Base-by-base conservation (phyloP, 2,329 filamentous ascomycete species). In the Exophiala sideris region DNA sequence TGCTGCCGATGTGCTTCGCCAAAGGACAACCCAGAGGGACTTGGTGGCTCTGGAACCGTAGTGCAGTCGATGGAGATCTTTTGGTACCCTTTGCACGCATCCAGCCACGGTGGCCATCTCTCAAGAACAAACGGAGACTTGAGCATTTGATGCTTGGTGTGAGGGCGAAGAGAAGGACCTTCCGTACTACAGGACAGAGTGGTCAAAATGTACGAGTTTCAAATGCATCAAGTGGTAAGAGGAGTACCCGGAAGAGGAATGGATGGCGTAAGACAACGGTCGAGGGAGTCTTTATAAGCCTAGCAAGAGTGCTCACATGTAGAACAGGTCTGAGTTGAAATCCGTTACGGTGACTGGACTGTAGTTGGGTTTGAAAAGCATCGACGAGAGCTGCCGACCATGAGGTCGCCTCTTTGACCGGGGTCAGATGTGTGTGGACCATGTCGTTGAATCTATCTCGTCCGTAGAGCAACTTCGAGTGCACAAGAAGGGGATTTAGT, bases 11-110 rank as follows among this genome's bases (percentile, higher is more conserved):
- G n/a, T 16, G 14, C 39, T 20, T 41, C 39, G 18, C 39, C 16
- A 41, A 41, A 41, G 14, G 39, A 41, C 16, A 41, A 41, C 5
- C 16, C 10, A 41, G 39, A 41, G 5, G 18, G 9, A 41, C 21
- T 18, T 18, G 39, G 16, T 16, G 21, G 39, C 39, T 18, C 14
- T 41, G 39, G 18, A 41, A 41, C 39, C 7, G 39, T 14, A 41
- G 39, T n/a, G 39, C 39, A n/a, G 21, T 41, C 39, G 39, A 41
- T 41, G 39, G 39, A 41, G 39, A 41, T 10, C 39, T 41, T 41
- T 18, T 41, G 5, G 39, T 41, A 16, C 39, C 39, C 39, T 41
- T 41, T 41, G 39, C 18, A n/a, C 16, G 16, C n/a, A 11, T 16
- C 5, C 18, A 18, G 4, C 39, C 16, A 41, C 16, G 39, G n/a